Evolutionary conservation across 306 rosid genomes (phyloP), one percentile per base, ranked within the genome.

Genomic region (Fragaria ananassa): DNA sequence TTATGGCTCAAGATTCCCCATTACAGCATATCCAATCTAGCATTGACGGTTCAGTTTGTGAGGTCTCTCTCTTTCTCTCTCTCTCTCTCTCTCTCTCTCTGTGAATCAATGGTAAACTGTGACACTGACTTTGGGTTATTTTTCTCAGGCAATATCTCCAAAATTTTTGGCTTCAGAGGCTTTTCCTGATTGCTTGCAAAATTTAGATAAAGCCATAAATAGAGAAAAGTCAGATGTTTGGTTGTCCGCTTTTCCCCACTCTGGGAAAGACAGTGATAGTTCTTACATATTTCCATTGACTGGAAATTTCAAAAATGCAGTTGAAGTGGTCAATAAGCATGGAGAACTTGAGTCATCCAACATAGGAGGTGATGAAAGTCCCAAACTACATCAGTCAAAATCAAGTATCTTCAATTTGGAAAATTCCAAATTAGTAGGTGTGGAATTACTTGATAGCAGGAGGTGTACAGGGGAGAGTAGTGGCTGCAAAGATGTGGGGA

Each of bases 1-100:
- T 93, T 70, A 79, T 84, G 81, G 81, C 88, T 51, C 97, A 86
- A 68, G 89, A 82, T 84, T 83, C 73, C 76, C 74, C 89, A 6
- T 41, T 81, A 50, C 90, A 71, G 60, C 81, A 57, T 71, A 50
- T 80, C 77, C 85, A 80, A 53, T 81, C 76, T 76, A 65, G 85
- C 81, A 70, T 70, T 66, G 83, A 83, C 82, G 85, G 81, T 78
- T 79, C 88, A 74, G 74, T 78, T 62, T 81, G 86, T 62, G 76
- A 72, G 91, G 99, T 95, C 86, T 79, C 56, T 76, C 81, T 81
- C 56, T 76, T 80, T 81, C 79, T 78, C 44, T 45, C 61, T 64
- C 10, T 35, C 5, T 79, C 51, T 47, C 57, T 51, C 21, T 53
- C 10, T 19, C 73, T 78, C 47, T 45, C 61, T 29, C 31, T 29